phyloP scores from a whole-genome alignment of 2,329 filamentous ascomycete genomes.

The Neonectria neomacrospora region DNA sequence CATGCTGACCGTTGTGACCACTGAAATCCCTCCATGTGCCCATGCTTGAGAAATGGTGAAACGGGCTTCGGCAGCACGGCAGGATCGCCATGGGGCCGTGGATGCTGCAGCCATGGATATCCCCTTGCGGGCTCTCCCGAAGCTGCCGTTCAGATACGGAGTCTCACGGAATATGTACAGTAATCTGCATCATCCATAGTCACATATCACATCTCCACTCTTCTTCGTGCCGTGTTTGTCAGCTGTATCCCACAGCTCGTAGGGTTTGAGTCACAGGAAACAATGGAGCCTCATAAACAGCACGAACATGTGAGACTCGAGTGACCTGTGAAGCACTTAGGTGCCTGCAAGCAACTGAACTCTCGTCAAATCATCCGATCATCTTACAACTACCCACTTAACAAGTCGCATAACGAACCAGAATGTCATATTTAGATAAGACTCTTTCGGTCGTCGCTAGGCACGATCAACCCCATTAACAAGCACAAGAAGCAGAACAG shows the following conservation, averaged over 20 bases:
- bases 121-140: slow-evolving; percentile 25
- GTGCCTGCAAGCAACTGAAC: neutral
- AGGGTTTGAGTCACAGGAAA: slow-evolving; percentile 1
- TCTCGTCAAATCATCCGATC: neutral
- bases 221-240: neutral
- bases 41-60: slow-evolving; percentile 8
- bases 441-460: neutral
- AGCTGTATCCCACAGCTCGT: neutral
- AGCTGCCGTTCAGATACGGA: slow-evolving; percentile 14
- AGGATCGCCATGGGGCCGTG: slow-evolving; percentile 14
- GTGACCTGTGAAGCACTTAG: neutral
- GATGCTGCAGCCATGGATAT: slow-evolving; percentile 22
- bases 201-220: slow-evolving; percentile 1
- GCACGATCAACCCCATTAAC: neutral
- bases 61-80: slow-evolving; percentile 10
- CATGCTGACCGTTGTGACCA: neutral
- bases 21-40: neutral
- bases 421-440: neutral
- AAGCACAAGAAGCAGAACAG: neutral
- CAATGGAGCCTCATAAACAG: neutral
- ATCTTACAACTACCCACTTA: neutral
- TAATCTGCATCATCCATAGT: neutral
- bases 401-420: neutral
- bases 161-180: neutral
- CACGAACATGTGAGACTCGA: neutral